Percentiles rank a stretch among this genome's conserved stretches.
phyloP scores from a whole-genome alignment of 83 land plant species.

The Thuja plicata region DNA sequence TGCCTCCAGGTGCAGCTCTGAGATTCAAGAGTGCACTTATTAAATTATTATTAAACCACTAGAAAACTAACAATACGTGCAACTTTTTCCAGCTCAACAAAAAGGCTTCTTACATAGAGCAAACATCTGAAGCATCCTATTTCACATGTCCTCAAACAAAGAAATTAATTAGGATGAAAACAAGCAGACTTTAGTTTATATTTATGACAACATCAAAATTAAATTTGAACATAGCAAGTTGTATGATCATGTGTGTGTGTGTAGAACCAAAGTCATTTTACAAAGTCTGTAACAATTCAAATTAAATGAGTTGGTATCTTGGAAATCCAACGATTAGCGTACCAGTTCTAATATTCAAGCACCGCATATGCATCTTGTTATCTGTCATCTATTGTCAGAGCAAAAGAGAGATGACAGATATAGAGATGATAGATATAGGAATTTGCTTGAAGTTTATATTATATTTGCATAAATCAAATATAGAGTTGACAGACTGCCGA shows the following conservation, averaged over 20 bases:
- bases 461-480: neutral
- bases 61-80: neutral
- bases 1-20: slow-evolving; percentile 99
- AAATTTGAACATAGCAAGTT: neutral
- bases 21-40: neutral
- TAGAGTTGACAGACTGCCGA: neutral
- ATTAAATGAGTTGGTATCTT: neutral
- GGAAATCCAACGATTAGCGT: neutral
- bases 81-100: neutral
- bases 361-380: neutral
- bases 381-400: neutral
- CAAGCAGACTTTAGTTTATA: neutral
- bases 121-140: neutral
- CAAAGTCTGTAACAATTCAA: neutral
- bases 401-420: neutral
- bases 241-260: neutral
- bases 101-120: neutral
- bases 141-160: neutral
- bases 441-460: neutral
- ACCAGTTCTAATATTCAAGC: neutral
- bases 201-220: neutral
- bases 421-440: neutral
- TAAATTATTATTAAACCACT: neutral
- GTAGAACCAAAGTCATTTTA: neutral
- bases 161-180: neutral